Evolutionary conservation across 495 filamentous ascomycete species (phyloP), one percentile per base, ranked within the genome.

Genomic region (Emericellopsis terricola): DNA sequence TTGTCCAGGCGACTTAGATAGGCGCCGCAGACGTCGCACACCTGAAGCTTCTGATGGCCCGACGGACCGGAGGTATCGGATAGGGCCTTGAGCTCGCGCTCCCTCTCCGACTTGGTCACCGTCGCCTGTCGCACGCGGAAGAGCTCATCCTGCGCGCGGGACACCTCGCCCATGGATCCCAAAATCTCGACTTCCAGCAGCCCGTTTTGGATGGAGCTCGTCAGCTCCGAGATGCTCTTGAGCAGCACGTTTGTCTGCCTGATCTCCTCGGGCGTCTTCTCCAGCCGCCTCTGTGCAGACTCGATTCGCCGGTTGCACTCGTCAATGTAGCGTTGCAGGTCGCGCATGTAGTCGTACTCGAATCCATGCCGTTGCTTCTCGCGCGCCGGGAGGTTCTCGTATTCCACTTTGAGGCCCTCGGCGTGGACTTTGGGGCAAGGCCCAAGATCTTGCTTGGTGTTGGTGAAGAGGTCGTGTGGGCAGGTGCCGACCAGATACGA

Each of bases 381-480:
- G 13, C 69, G 45, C 3, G 69, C 57, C 19, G 73, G 55, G 0
- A 79, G 67, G 1, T 51, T 54, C 41, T 89, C 78, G 57, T 92
- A 96, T 49, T 96, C 84, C 24, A 69, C 61, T 52, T 92, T 93
- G 36, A 94, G 68, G 17, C 74, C 69, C 52, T 93, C 86, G 37
- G 71, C 80, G 56, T 99, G 89, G 28, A 87, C 72, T 56, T 89
- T 89, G 21, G 83, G 73, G 47, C 89, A 99, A 0, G 73, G 74
- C 14, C 89, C 89, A 19, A 94, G 69, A 52, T 99, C 89, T 69
- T 94, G 83, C 59, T 94, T 96, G 27, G 89, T 99, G 61, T 99
- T 99, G 40, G 86, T 96, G 71, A 99, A 99, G 50, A 96, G 85
- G 60, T 99, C 89, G 62, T 94, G 87, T 4, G 89, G 89, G 52